A percentile compares a stretch with the other conserved stretches of the same genome.
Conservation (phyloP, 306 rosid species). For the Pterocarpus santalinus region DNA sequence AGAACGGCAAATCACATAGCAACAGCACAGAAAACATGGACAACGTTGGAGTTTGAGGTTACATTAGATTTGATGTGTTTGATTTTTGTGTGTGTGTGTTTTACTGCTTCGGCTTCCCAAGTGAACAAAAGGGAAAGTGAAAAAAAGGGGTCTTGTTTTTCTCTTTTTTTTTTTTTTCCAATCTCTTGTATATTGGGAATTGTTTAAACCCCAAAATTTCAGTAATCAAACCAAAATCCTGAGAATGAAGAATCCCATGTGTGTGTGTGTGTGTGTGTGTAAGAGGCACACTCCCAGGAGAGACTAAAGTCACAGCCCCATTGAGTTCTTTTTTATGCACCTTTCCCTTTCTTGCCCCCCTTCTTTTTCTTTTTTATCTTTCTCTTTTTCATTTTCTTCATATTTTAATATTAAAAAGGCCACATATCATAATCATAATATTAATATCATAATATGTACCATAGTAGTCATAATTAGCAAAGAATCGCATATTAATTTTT, state of each 20-base stretch:
- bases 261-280: constrained; percentile 45
- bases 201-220: constrained; percentile 44
- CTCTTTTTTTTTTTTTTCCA: not conserved
- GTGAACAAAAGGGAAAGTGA: constrained; percentile 26
- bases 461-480: constrained; percentile 29
- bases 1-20: not conserved
- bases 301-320: constrained; percentile 43
- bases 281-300: constrained; percentile 23
- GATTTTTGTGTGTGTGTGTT: constrained; percentile 15
- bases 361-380: constrained; percentile 47
- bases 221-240: constrained; percentile 46
- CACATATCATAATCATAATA: constrained; percentile 9
- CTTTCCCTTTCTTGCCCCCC: constrained; percentile 59
- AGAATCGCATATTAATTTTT: constrained; percentile 11
- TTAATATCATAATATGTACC: constrained; percentile 3
- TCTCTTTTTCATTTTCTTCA: constrained; percentile 23
- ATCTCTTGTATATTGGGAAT: constrained; percentile 30
- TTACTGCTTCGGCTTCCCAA: not conserved
- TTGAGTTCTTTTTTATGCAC: constrained; percentile 50
- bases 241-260: constrained; percentile 45
- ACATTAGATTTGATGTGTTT: constrained; percentile 45
- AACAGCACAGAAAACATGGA: constrained; percentile 28
- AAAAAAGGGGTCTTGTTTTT: not conserved
- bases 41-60: constrained; percentile 47
- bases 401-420: too few species aligned